Percentiles rank a stretch among this genome's conserved stretches.
These are phyloP conservation scores for Euphorbia lathyris DNA, from an alignment of 345 rosid genomes.

Conservation along the genomic window DNA sequence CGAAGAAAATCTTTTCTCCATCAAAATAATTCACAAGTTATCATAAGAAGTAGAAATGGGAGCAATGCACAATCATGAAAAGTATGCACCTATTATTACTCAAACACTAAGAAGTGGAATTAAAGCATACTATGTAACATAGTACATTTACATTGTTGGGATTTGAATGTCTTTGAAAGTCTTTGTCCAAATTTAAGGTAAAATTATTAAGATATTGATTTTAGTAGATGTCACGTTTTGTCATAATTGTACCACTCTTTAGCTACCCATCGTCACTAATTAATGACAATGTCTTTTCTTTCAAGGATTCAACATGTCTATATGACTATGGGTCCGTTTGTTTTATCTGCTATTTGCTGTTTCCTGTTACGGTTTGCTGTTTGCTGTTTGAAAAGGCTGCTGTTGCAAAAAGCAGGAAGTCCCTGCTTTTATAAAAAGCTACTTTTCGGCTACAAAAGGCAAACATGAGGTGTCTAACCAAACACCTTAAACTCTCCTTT, in stretches of 20 bases:
- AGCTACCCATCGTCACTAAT: not conserved
- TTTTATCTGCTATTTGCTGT: too few species aligned
- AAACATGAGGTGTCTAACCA: too few species aligned
- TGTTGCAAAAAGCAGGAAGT: too few species aligned
- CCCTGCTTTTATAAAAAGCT: too few species aligned
- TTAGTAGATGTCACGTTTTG: not conserved
- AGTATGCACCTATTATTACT: not conserved
- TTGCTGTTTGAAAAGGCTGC: too few species aligned
- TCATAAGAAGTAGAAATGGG: not conserved
- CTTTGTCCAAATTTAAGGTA: not conserved
- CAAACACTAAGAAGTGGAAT: not conserved
- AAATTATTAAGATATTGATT: not conserved
- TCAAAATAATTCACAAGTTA: not conserved
- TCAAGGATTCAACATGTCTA: not conserved
- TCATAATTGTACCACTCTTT: not conserved
- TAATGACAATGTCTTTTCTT: not conserved
- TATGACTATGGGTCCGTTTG: too few species aligned
- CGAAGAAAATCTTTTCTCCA: not conserved
- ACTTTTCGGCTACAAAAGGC: too few species aligned
- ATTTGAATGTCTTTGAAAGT: constrained; percentile 1
- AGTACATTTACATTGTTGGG: not conserved
- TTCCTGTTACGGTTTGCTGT: too few species aligned
- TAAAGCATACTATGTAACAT: constrained; percentile 7
- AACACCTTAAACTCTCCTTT: too few species aligned
- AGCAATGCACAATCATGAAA: constrained; percentile 9